Base-by-base conservation (phyloP, 305 asterid species). In the Coffea humblotiana region DNA sequence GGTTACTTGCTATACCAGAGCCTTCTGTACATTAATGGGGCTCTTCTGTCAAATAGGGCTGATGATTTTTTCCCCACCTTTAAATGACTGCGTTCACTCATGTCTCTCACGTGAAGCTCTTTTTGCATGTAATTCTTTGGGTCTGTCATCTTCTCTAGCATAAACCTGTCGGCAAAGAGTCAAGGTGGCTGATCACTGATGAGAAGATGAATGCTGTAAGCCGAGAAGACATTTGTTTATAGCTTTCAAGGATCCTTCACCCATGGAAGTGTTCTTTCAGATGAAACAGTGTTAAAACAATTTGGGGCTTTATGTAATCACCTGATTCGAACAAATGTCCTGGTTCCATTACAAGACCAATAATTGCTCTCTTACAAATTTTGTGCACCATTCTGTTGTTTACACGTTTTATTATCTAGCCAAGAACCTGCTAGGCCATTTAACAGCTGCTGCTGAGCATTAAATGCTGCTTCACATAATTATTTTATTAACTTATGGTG, bases 1-100 rank as follows among this genome's bases (percentile, higher is more conserved):
- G 68, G 54, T 70, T 71, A 25, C 74, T 60, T 48, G 25, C 15
- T 65, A 37, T 73, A 21, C 48, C 66, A 83, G 79, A 60, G 61
- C 71, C 82, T 78, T 79, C 52, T 82, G 85, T 82, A 77, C 85
- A 77, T 82, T 78, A 77, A 77, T 77, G 84, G 82, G 73, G 78
- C 29, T 40, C 58, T 82, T 52, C 75, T 66, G 61, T 77, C 75
- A 65, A 35, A 63, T 81, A 71, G 81, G 73, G 25, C 82, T 74
- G 72, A 80, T 74, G 79, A 54, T 78, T 78, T 68, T 80, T 81
- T 61, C 65, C 73, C 21, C 71, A 64, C 45, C 75, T 56, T 72
- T 68, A 64, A 48, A 52, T 49, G 72, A 75, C 79, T 27, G 54
- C 47, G 69, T 65, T n/a, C 71, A 37, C 54, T 45, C 16, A 12